A percentile compares a stretch with the other conserved stretches of the same genome.
Conservation (phyloP, 305 asterid genomes). For the Stenogyne calaminthoides region DNA sequence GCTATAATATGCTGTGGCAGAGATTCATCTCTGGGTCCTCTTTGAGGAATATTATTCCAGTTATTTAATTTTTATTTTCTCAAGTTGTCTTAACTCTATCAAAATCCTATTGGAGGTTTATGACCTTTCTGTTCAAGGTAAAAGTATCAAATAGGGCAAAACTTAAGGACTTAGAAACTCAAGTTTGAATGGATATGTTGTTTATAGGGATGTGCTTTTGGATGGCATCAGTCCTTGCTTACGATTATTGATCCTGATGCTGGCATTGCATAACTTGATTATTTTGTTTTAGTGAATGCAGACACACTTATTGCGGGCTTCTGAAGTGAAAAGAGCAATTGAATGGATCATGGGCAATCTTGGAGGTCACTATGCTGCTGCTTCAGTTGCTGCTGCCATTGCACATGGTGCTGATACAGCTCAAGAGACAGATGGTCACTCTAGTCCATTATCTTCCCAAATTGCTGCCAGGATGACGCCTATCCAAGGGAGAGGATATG, state of each 20-base stretch:
- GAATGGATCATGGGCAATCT: slow-evolving; percentile 96
- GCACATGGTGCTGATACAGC: slow-evolving; percentile 88
- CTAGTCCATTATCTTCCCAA: slow-evolving; percentile 56
- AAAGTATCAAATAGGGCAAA: not conserved
- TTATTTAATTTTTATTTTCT: too few species aligned
- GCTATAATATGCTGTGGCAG: too few species aligned
- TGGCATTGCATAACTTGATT: slow-evolving; percentile 72
- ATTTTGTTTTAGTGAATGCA: slow-evolving; percentile 93
- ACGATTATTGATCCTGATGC: slow-evolving; percentile 24
- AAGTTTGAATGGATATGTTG: not conserved
- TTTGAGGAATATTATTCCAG: too few species aligned
- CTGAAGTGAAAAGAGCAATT: slow-evolving; percentile 93
- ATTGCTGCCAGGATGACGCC: slow-evolving; percentile 44
- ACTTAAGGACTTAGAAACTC: not conserved
- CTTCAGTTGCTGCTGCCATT: slow-evolving; percentile 96
- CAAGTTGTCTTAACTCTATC: too few species aligned
- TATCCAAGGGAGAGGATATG: slow-evolving; percentile 69
- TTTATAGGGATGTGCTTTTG: not conserved
- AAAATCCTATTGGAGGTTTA: not conserved
- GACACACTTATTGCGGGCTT: slow-evolving; percentile 91
- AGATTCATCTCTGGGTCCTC: too few species aligned
- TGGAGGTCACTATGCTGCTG: slow-evolving; percentile 97
- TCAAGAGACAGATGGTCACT: slow-evolving; percentile 57
- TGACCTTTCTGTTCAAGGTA: slow-evolving; percentile 12
- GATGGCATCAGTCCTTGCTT: slow-evolving; percentile 16